Percentiles rank a stretch among this genome's conserved stretches.
Evolutionary conservation across 441 rosid genomes (phyloP).

Genomic region (Pelargonium myrrhifolium): DNA sequence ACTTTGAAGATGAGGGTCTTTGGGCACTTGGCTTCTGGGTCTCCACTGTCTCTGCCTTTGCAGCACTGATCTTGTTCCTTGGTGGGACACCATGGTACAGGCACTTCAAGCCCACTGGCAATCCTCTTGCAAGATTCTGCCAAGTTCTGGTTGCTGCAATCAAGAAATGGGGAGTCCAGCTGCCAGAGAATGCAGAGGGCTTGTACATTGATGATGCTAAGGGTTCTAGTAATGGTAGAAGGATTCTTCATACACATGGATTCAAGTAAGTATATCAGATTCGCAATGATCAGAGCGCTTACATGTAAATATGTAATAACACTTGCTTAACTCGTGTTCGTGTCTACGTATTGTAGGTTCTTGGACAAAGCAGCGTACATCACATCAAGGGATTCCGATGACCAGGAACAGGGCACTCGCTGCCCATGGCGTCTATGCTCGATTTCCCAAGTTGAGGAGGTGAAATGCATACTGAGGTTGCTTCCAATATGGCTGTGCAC

Average conservation of each 20-base stretch:
- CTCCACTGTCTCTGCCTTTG: conserved; percentile 72
- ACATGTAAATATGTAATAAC: no score
- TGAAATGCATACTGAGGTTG: conserved; percentile 78
- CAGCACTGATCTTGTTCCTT: conserved; percentile 62
- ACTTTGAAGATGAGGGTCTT: conserved; percentile 79
- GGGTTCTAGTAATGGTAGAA: conserved; percentile 31
- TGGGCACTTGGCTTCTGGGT: conserved; percentile 95
- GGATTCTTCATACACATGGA: conserved; percentile 50
- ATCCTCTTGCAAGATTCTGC: conserved; percentile 69
- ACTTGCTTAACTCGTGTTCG: neutral
- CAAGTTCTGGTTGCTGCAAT: conserved; percentile 74
- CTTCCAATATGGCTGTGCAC: conserved; percentile 98
- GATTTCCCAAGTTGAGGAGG: conserved; percentile 93
- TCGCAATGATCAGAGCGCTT: neutral
- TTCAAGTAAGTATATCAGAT: conserved; percentile 41
- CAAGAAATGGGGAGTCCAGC: conserved; percentile 49
- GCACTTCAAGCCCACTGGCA: conserved; percentile 80
- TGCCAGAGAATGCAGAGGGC: conserved; percentile 32
- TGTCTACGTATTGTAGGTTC: conserved; percentile 39
- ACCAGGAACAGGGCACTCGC: conserved; percentile 46
- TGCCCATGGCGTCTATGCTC: conserved; percentile 80
- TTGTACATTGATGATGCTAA: conserved; percentile 29
- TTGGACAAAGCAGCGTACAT: conserved; percentile 85
- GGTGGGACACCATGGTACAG: conserved; percentile 64
- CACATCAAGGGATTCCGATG: conserved; percentile 54